Evolutionary conservation across 1,284 basidiomycete genomes (phyloP), one percentile per base, ranked within the genome.

Genomic region (Acaromyces ingoldii): DNA sequence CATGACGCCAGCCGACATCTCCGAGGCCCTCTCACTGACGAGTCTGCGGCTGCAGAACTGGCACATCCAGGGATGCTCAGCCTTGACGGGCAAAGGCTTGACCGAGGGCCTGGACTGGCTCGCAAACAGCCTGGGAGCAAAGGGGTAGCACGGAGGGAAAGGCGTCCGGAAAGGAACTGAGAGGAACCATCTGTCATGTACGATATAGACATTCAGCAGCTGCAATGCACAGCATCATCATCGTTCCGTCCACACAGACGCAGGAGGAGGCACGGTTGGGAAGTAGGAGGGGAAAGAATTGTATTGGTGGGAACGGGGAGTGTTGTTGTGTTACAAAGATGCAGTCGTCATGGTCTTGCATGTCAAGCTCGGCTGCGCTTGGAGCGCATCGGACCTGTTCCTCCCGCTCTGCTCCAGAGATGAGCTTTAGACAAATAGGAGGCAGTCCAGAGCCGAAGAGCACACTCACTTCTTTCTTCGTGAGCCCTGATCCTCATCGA

Each of bases 31-130:
- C 11, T 76, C 75, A 2, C 63, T 81, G 41, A 79, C 79, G 4
- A 76, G 77, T 51, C 71, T 81, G 42, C 69, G 77, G 46, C 77
- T 80, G 49, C 62, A 74, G 31, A 78, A 79, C 49, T 80, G 80
- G 79, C 80, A 80, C 68, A 81, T 81, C 51, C 77, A 79, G 67
- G 79, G 78, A 11, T 80, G 79, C 60, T 78, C 76, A 31, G 79
- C 79, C 6, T 66, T 80, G 46, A 79, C 78, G 0, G 75, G 75
- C 2, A 69, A 68, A 39, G 75, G 70, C 4, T 17, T 72, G 48
- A 71, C 65, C 6, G 60, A 69, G 33, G 70, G 70, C 4, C 49
- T 72, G 40, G 70, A 72, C 51, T 72, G 70, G 70, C 56, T 72
- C 34, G 70, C 70, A 21, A 34, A 40, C 48, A 58, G 57, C 24